Evolutionary conservation across 257 asterid genomes (phyloP).

Genomic region (Lycium barbarum): DNA sequence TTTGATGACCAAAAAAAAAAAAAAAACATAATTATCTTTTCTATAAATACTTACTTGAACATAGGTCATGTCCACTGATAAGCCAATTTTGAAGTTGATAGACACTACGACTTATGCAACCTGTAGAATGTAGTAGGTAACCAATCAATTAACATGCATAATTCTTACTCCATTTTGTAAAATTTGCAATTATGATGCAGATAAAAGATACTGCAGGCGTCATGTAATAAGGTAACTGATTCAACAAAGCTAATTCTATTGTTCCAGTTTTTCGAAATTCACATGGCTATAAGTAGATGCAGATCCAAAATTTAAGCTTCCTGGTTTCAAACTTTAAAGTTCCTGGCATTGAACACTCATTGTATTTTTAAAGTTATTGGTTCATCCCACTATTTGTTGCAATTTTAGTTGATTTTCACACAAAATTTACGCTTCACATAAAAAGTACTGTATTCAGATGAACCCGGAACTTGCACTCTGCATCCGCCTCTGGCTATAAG

Average conservation of each 20-base stretch:
- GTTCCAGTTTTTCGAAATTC: background rate
- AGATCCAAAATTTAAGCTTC: background rate
- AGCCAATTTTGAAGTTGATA: constrained; percentile 38
- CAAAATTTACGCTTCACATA: background rate
- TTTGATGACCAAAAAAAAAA: no score
- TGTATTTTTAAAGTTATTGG: background rate
- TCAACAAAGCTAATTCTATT: background rate
- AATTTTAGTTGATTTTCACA: background rate
- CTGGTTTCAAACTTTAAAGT: background rate
- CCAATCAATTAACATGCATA: constrained; percentile 26
- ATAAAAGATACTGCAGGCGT: background rate
- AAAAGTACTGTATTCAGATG: background rate
- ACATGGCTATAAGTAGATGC: background rate
- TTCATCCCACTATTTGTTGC: background rate
- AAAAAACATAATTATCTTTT: background rate
- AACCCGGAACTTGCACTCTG: background rate
- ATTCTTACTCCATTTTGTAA: background rate
- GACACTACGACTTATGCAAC: constrained; percentile 39
- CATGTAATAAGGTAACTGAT: background rate
- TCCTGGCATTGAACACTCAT: background rate
- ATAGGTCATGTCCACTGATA: constrained; percentile 60
- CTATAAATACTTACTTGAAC: constrained; percentile 70
- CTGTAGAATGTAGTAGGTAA: constrained; percentile 45
- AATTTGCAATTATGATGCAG: constrained; percentile 10
- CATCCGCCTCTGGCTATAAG: background rate